Conservation (phyloP, 2,329 filamentous ascomycete species). For the Colletotrichum sp. region DNA sequence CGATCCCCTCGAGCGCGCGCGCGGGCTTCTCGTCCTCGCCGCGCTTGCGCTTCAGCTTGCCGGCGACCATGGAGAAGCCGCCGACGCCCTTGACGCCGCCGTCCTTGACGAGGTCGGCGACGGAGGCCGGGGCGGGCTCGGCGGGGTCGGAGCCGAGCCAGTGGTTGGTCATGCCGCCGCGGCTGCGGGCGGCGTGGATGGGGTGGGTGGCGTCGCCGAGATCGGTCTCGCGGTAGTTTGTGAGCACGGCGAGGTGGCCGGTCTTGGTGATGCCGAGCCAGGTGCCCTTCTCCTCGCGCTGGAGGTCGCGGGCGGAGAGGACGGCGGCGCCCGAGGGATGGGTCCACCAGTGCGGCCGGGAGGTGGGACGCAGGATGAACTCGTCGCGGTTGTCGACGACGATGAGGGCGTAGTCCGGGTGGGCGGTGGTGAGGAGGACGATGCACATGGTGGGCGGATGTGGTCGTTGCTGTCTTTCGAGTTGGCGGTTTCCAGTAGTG, state of each 20-base stretch:
- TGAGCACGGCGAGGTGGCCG: constrained; percentile 67
- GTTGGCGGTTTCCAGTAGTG: background rate
- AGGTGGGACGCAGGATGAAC: constrained; percentile 69
- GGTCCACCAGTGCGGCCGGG: constrained; percentile 68
- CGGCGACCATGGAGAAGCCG: constrained; percentile 71
- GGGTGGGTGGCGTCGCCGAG: constrained; percentile 55
- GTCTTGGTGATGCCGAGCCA: constrained; percentile 68
- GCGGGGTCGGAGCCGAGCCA: constrained; percentile 59
- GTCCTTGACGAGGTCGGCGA: constrained; percentile 55
- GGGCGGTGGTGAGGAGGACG: constrained; percentile 75
- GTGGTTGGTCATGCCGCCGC: constrained; percentile 68
- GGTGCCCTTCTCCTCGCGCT: constrained; percentile 66
- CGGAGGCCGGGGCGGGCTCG: constrained; percentile 55
- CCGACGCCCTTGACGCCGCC: constrained; percentile 65
- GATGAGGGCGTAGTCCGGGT: constrained; percentile 77
- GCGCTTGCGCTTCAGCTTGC: constrained; percentile 52
- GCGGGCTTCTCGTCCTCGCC: constrained; percentile 2
- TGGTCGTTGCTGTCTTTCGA: background rate
- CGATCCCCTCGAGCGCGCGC: constrained; percentile 51
- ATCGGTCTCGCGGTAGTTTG: constrained; percentile 67
- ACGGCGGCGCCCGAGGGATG: constrained; percentile 49
- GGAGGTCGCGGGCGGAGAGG: constrained; percentile 66
- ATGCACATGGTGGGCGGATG: constrained; percentile 68
- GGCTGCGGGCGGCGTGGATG: constrained; percentile 59
- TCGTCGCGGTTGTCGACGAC: constrained; percentile 81